Evolutionary conservation across 78 protist genomes (phyloP).

Genomic region (Dictyostelium intermedium): DNA sequence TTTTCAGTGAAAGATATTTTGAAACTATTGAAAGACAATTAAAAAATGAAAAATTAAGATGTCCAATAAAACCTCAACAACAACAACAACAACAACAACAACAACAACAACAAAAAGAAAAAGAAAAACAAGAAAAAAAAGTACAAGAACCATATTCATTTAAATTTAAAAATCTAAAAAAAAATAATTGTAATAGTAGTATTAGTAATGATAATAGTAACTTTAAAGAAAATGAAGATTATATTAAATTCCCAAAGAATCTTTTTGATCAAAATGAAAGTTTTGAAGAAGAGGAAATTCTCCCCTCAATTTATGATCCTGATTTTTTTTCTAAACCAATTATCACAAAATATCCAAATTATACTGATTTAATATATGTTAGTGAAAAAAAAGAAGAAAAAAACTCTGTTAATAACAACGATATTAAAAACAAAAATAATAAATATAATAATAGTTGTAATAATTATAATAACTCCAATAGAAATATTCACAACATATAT

Average conservation of each 20-base stretch:
- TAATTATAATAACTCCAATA: too few relatives aligned
- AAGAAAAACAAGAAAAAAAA: neutral
- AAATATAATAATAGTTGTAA: too few relatives aligned
- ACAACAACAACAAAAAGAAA: neutral
- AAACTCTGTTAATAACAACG: neutral
- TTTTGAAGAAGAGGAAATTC: neutral
- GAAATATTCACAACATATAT: too few relatives aligned
- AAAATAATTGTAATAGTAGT: neutral
- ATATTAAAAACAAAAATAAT: too few relatives aligned
- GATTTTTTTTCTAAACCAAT: neutral
- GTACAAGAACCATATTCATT: neutral
- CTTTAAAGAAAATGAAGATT: neutral
- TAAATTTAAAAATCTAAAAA: too few relatives aligned
- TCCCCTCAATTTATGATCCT: neutral
- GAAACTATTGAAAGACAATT: neutral
- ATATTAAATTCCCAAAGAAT: slow-evolving; percentile 7
- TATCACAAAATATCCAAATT: neutral
- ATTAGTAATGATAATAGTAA: neutral
- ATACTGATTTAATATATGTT: neutral
- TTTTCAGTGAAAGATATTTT: neutral
- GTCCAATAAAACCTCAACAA: neutral
- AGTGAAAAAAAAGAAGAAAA: neutral
- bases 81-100: neutral
- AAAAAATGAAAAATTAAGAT: neutral
- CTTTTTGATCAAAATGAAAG: neutral